Base-by-base conservation (phyloP, 1,139 yeast species). In the Scheffersomyces titani region DNA sequence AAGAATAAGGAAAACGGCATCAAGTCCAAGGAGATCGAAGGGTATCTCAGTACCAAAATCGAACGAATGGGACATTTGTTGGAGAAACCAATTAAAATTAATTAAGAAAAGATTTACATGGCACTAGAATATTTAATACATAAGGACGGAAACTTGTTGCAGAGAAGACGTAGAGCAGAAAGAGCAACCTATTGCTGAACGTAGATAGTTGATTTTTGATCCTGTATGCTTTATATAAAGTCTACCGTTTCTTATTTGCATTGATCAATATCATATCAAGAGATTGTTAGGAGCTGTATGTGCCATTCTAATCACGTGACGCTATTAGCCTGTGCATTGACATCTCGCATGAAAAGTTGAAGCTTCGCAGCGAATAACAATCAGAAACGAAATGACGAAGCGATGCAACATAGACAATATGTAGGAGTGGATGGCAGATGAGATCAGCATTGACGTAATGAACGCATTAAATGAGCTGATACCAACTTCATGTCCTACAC, bases 11-110 rank as follows among this genome's bases (percentile, higher is more conserved):
- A 72, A 16, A 66, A 48, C 64, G 98, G 98, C 3, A 89, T 94
- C 59, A 82, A 87, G 62, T 86, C 94, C 47, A 83, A 82, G 61
- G 99, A 96, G 72, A 90, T 94, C 36, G 97, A 94, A 65, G 96
- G 97, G 3, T 96, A 96, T 68, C 78, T 96, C 61, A 85, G 96
- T 66, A 93, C 99, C 1, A 96, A 96, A 75, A 90, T 92, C 55
- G 97, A 93, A 71, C 82, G 97, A 67, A 96, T 96, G 99, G 99
- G 99, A 0, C 99, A 96, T 73, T 76, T 94, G 61, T 76, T 92
- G 56, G 86, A 86, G 57, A 80, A 83, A 64, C 91, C 91, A 4
- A 72, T 84, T 44, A 74, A 73, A 58, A 71, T 73, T 55, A 64
- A 60, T 54, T 51, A 56, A 54, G 40, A 30, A 11, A 30, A 13